phyloP scores from a whole-genome alignment of 495 filamentous ascomycete species.

The Physcia stellaris region DNA sequence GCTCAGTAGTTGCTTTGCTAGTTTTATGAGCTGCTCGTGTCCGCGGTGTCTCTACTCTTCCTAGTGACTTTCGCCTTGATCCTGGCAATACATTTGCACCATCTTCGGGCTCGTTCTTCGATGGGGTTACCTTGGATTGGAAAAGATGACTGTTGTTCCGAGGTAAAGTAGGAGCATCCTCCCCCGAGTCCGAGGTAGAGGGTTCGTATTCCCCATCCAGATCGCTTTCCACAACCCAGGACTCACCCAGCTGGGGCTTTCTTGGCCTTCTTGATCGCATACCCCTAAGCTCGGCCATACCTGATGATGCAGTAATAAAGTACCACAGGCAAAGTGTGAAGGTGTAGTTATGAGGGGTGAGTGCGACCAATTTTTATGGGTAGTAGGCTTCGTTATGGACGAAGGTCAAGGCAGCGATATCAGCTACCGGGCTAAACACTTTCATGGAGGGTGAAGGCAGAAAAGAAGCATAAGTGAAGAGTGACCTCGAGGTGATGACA shows the following conservation, averaged over 20 bases:
- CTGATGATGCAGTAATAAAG: neutral
- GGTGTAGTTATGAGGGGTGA: too few species aligned
- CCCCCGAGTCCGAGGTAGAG: neutral
- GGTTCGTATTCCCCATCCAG: slow-evolving; percentile 8
- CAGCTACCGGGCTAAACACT: too few species aligned
- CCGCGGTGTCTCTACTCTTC: slow-evolving; percentile 7
- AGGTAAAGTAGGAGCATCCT: neutral
- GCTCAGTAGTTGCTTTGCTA: slow-evolving; percentile 21
- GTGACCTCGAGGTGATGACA: too few species aligned
- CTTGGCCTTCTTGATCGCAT: too few species aligned
- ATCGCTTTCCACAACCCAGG: slow-evolving; percentile 26
- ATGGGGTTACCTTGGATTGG: neutral
- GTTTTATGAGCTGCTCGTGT: slow-evolving; percentile 12
- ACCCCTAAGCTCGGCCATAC: too few species aligned
- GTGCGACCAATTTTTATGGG: too few species aligned
- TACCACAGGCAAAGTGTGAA: neutral
- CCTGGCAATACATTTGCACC: neutral
- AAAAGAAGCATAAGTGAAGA: too few species aligned
- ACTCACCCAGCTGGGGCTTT: slow-evolving; percentile 19
- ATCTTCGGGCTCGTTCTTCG: neutral
- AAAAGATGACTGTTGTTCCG: neutral
- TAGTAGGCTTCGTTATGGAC: too few species aligned
- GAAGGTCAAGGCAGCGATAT: too few species aligned
- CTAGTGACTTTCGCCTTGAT: slow-evolving; percentile 4
- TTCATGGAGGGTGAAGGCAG: too few species aligned